Conservation (phyloP, 2,329 filamentous ascomycete species). For the Pyricularia pennisetigena region DNA sequence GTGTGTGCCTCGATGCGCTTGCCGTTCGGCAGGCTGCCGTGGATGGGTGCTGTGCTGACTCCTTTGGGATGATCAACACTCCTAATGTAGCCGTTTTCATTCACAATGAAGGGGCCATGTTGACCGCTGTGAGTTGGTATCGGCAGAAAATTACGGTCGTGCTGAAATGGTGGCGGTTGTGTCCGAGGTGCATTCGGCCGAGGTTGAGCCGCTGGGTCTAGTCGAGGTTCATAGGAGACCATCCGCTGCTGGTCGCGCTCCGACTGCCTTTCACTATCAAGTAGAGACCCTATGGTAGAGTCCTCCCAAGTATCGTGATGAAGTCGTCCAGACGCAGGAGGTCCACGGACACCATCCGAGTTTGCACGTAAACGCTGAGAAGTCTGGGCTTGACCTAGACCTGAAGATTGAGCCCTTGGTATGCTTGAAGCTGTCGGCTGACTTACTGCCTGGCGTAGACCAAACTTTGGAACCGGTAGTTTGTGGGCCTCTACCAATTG, state of each 20-base stretch:
- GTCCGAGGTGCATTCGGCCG: background rate
- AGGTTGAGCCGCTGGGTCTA: background rate
- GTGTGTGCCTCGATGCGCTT: constrained; percentile 12
- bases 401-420: background rate
- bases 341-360: constrained; percentile 14
- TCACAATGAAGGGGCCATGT: constrained; percentile 20
- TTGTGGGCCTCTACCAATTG: constrained; percentile 21
- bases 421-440: constrained; percentile 11
- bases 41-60: constrained; percentile 12
- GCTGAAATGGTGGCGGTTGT: background rate
- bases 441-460: constrained; percentile 16
- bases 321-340: constrained; percentile 7
- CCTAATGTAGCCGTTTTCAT: constrained; percentile 26
- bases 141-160: constrained; percentile 11
- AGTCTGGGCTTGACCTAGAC: constrained; percentile 1
- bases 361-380: constrained; percentile 11
- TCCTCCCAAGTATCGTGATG: constrained; percentile 24
- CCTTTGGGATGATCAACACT: constrained; percentile 16
- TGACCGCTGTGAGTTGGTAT: constrained; percentile 3
- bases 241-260: background rate
- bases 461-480: constrained; percentile 22
- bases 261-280: constrained; percentile 8
- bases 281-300: constrained; percentile 23
- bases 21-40: constrained; percentile 10
- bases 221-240: background rate